These are phyloP conservation scores for sorghum (Sorghum bicolor) DNA, from an alignment of 176 grass and related monocot genomes.

Conservation along the genomic window Sorghum_bicolor_NCBIv3 NC_012870.2:57177001-57177500, in stretches of 20 bases:
- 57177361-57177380: slow-evolving; percentile 51
- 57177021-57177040: slow-evolving; percentile 54
- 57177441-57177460: slow-evolving; percentile 63
- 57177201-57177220: slow-evolving; percentile 90
- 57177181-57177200: slow-evolving; percentile 93
- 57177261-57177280: slow-evolving; percentile 81
- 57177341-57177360: slow-evolving; percentile 30
- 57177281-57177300: slow-evolving; percentile 84
- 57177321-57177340: slow-evolving; percentile 66
- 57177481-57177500: slow-evolving; percentile 65
- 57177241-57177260: slow-evolving; percentile 81
- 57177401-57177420: slow-evolving; percentile 64
- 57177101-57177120: slow-evolving; percentile 15
- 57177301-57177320: slow-evolving; percentile 72
- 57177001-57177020: slow-evolving; percentile 24
- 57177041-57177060: slow-evolving; percentile 78
- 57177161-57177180: slow-evolving; percentile 96
- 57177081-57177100: slow-evolving; percentile 46
- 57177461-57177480: slow-evolving; percentile 52
- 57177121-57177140: slow-evolving; percentile 67
- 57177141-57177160: slow-evolving; percentile 89
- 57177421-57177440: slow-evolving; percentile 67
- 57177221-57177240: slow-evolving; percentile 85
- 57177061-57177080: slow-evolving; percentile 67
- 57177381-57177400: slow-evolving; percentile 53